Evolutionary conservation across 2,329 filamentous ascomycete species (phyloP).

Genomic region (Raffaelea albimanens): DNA sequence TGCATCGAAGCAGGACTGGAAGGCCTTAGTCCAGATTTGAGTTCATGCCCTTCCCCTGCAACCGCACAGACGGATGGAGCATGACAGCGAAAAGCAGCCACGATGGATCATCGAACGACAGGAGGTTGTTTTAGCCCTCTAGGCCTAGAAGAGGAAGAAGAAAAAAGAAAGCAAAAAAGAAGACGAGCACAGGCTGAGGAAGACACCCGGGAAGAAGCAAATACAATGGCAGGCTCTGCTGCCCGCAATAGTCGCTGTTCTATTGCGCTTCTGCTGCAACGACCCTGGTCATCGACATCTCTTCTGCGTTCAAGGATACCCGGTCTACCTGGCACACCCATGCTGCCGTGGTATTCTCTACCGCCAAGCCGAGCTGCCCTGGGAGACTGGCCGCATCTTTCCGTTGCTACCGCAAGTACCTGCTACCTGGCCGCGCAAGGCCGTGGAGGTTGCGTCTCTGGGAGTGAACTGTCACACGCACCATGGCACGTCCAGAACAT

Average conservation of each 20-base stretch:
- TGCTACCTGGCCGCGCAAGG: neutral
- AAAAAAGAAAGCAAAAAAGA: neutral
- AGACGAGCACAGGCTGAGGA: neutral
- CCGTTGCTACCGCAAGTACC: neutral
- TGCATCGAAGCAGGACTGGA: conserved; percentile 6
- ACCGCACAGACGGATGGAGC: conserved; percentile 9
- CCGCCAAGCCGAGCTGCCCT: neutral
- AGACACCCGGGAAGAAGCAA: neutral
- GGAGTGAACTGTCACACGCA: neutral
- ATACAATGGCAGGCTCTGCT: neutral
- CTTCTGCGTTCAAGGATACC: neutral
- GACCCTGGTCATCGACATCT: neutral
- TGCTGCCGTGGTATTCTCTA: neutral
- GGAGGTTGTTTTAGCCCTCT: neutral
- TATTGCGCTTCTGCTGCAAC: neutral
- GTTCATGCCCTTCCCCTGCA: conserved; percentile 5
- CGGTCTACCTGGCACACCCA: neutral
- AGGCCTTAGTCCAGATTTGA: conserved; percentile 5
- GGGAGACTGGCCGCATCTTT: neutral
- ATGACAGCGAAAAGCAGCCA: neutral
- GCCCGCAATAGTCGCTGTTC: no score
- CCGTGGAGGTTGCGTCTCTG: no score
- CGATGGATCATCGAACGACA: neutral
- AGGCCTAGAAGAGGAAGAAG: neutral
- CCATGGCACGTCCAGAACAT: neutral